phyloP scores from a whole-genome alignment of 2,329 filamentous ascomycete genomes.

The Colletotrichum plurivorum region DNA sequence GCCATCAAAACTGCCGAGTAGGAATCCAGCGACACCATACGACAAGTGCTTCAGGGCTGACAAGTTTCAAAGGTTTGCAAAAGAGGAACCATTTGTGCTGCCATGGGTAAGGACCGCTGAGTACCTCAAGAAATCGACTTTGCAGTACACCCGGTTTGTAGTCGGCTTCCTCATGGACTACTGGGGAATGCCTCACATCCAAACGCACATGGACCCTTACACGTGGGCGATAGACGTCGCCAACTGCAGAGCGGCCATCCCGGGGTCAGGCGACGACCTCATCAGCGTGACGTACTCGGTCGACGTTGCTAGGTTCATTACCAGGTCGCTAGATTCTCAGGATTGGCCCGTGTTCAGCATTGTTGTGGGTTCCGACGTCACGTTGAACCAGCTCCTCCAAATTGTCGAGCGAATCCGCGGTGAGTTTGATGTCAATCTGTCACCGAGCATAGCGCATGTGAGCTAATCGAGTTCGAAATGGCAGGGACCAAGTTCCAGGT shows the following conservation, averaged over 20 bases:
- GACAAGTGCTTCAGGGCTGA: not conserved
- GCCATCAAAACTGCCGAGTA: constrained; percentile 41
- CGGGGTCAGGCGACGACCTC: constrained; percentile 59
- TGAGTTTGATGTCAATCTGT: not conserved
- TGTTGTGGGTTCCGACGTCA: constrained; percentile 57
- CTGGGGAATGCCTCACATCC: constrained; percentile 54
- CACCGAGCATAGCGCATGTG: no score
- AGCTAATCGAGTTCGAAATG: no score
- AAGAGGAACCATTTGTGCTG: not conserved
- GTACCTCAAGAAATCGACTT: constrained; percentile 45
- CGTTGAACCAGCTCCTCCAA: constrained; percentile 58
- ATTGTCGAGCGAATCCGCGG: constrained; percentile 44
- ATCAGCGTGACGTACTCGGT: constrained; percentile 63
- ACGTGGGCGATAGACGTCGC: constrained; percentile 60
- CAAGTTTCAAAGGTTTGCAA: no score
- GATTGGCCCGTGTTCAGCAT: constrained; percentile 57
- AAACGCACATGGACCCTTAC: constrained; percentile 53
- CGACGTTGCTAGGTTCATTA: constrained; percentile 63
- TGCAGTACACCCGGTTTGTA: constrained; percentile 55
- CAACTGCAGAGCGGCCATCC: constrained; percentile 61
- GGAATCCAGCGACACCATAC: not conserved
- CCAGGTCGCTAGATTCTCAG: constrained; percentile 53
- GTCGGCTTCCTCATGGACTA: constrained; percentile 63
- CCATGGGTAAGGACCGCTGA: not conserved
- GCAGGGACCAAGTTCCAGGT: not conserved